phyloP scores from a whole-genome alignment of 2,329 filamentous ascomycete species.

The Phaeosphaeria sp. region DNA sequence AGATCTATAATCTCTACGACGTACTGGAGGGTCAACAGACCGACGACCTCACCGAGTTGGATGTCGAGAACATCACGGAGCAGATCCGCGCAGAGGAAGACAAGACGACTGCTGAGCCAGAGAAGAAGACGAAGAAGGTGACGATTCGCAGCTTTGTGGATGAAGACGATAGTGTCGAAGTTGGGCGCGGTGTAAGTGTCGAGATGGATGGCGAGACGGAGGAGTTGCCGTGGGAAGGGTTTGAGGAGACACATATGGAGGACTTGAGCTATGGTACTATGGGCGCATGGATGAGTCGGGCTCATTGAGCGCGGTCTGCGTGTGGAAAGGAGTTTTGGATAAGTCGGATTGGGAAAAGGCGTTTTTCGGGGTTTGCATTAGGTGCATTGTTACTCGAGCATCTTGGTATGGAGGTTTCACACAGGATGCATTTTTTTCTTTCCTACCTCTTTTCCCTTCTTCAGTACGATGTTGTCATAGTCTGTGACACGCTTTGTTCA shows the following conservation, averaged over 20 bases:
- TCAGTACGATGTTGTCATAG: too few relatives aligned
- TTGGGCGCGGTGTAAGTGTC: constrained; percentile 13
- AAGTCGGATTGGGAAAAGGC: neutral
- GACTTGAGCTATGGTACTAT: constrained; percentile 20
- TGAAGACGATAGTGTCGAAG: constrained; percentile 32
- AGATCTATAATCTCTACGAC: constrained; percentile 84
- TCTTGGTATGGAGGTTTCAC: too few relatives aligned
- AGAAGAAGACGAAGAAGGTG: constrained; percentile 44
- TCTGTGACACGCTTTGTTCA: too few relatives aligned
- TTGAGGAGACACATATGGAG: constrained; percentile 34
- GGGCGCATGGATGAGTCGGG: constrained; percentile 18
- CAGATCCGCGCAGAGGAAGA: constrained; percentile 50
- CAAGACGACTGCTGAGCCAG: constrained; percentile 34
- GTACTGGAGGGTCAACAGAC: constrained; percentile 81
- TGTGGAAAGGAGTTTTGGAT: neutral
- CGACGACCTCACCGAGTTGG: constrained; percentile 55
- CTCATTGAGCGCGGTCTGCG: constrained; percentile 8
- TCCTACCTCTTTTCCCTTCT: too few relatives aligned
- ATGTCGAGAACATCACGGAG: constrained; percentile 52
- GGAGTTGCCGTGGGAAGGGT: constrained; percentile 49
- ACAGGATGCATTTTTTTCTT: too few relatives aligned
- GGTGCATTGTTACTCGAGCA: too few relatives aligned
- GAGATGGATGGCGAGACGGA: constrained; percentile 35
- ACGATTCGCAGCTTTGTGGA: constrained; percentile 46
- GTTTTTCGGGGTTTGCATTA: too few relatives aligned